Base-by-base conservation (phyloP, 495 filamentous ascomycete species). In the Trichoderma virens region DNA sequence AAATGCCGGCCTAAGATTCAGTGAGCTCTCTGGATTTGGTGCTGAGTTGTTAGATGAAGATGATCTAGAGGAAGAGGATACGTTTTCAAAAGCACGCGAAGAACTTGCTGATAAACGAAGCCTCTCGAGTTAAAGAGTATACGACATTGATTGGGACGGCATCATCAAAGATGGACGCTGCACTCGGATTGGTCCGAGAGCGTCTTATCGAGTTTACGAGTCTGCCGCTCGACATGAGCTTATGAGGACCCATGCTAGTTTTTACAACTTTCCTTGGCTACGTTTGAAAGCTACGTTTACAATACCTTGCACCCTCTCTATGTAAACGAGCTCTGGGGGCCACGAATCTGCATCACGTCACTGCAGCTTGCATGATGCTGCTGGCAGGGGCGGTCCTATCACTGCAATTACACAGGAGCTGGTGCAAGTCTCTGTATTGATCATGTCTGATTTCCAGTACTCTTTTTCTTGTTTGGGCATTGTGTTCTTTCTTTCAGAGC, bases 51-150 rank as follows among this genome's bases (percentile, higher is more conserved):
- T 56, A 11, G 51, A 56, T 9, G 51, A 56, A 23, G 51, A 56
- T 14, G 25, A 56, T 1, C 6, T 56, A 18, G 39, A 63, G 11
- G 34, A 27, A 16, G 38, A 25, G 3, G 65, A 66, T 18, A 4
- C 51, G 1, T 16, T 60, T 6, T 13, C 23, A 8, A 23, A 25
- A 54, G 41, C 60, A 16, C 41, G 60, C 11, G 23, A 34, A 39
- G 64, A 62, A 2, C 34, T 62, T 28, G 11, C 39, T 9, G 59
- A 65, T 16, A 59, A 30, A 45, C 64, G 59, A 28, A 59, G 43
- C 31, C 28, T 63, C 20, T 38, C 61, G 25, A 56, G 59, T 35
- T 64, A 28, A 60, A 7, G 1, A 8, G 43, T 20, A 20, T 16
- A 31, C 28, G 14, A 20, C 16, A 32, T 4, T 27, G 18, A 7